These are phyloP conservation scores for Candida yuanshanica DNA, from an alignment of 805 yeast genomes.

Conservation along the genomic window DNA sequence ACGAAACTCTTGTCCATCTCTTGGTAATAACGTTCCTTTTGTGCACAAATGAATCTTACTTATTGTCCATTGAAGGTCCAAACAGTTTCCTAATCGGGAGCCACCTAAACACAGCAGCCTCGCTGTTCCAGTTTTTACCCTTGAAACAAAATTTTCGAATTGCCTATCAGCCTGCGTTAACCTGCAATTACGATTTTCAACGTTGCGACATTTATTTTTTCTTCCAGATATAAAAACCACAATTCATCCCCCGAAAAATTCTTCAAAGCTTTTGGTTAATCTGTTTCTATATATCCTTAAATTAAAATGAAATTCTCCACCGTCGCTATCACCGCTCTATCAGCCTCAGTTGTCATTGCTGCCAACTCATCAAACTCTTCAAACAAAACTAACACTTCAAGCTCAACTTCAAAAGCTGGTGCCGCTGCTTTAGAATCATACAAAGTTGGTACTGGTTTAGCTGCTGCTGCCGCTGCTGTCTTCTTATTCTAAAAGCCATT, in stretches of 20 bases:
- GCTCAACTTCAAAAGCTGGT: constrained; percentile 4
- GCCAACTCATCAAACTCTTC: constrained; percentile 1
- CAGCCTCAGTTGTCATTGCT: background rate
- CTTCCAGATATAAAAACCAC: background rate
- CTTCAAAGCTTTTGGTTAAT: background rate
- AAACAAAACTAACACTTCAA: no score
- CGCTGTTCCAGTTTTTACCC: no score
- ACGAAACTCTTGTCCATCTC: no score
- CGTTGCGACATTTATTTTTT: no score
- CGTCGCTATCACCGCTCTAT: background rate
- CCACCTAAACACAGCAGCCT: no score
- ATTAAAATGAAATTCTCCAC: constrained; percentile 1
- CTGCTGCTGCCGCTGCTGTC: constrained; percentile 13
- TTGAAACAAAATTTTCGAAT: no score
- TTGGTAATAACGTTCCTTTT: no score
- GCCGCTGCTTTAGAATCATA: background rate
- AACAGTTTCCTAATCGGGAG: no score
- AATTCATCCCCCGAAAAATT: background rate
- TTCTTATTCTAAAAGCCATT: constrained; percentile 7
- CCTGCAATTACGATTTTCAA: background rate
- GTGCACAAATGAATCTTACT: no score
- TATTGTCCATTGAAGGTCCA: no score
- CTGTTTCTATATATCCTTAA: background rate
- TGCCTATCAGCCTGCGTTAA: background rate
- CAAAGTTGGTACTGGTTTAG: constrained; percentile 6